phyloP scores from a whole-genome alignment of 306 rosid species.

The Lithocarpus polystachyus region DNA sequence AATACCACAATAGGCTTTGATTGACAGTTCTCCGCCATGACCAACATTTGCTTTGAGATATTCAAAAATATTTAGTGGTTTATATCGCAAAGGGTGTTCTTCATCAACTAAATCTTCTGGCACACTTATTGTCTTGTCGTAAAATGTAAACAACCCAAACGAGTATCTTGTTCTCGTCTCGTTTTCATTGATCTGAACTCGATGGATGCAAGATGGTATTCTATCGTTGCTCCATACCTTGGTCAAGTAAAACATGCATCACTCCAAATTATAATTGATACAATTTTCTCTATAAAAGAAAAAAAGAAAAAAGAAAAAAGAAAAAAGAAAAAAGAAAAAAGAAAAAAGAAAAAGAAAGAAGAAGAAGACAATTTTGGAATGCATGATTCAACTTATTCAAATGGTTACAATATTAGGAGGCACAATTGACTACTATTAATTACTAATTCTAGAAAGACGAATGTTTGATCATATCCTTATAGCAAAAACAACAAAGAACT shows the following conservation, averaged over 20 bases:
- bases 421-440: too few relatives aligned
- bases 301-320: too few relatives aligned
- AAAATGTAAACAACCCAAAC: conserved; percentile 5
- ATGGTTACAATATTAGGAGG: too few relatives aligned
- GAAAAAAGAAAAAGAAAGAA: too few relatives aligned
- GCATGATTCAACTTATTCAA: too few relatives aligned
- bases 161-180: not conserved
- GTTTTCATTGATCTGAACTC: conserved; percentile 1
- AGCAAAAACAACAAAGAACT: too few relatives aligned
- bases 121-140: not conserved
- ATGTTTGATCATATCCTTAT: too few relatives aligned
- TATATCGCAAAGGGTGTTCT: conserved; percentile 12
- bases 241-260: not conserved
- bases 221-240: conserved; percentile 18
- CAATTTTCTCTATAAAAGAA: too few relatives aligned
- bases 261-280: too few relatives aligned
- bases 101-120: conserved; percentile 2
- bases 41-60: not conserved
- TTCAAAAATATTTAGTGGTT: not conserved
- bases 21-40: not conserved
- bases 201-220: conserved; percentile 1
- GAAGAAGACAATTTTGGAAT: too few relatives aligned
- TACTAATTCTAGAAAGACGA: too few relatives aligned
- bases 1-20: conserved; percentile 6
- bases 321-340: too few relatives aligned